A percentile compares a stretch with the other conserved stretches of the same genome.
phyloP scores from a whole-genome alignment of 768 basidiomycete species.

The Podaxis sp. region DNA sequence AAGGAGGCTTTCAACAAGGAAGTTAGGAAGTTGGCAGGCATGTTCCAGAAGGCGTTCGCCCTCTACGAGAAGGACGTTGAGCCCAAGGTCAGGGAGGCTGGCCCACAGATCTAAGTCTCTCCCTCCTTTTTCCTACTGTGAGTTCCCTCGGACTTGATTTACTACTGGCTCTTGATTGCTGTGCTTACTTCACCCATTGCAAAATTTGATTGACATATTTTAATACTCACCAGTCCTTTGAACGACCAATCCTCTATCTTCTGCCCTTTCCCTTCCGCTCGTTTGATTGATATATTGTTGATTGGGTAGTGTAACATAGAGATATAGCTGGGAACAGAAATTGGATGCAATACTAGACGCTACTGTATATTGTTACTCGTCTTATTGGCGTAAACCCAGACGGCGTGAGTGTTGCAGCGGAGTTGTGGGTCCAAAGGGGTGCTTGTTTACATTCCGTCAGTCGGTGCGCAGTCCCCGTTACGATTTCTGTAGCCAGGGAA shows the following conservation, averaged over 20 bases:
- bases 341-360: not conserved
- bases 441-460: too few species aligned
- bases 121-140: not conserved
- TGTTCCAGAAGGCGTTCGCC: slow-evolving; percentile 94
- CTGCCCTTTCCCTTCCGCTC: not conserved
- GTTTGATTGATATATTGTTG: not conserved
- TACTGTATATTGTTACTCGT: not conserved
- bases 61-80: slow-evolving; percentile 87
- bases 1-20: slow-evolving; percentile 89
- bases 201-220: not conserved
- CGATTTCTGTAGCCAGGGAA: too few species aligned
- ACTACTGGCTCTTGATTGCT: not conserved
- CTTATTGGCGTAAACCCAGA: too few species aligned
- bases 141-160: not conserved
- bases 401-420: too few species aligned
- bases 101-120: slow-evolving; percentile 47
- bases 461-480: too few species aligned
- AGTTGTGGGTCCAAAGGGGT: too few species aligned
- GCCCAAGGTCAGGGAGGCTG: slow-evolving; percentile 75
- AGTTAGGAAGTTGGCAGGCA: slow-evolving; percentile 80
- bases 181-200: not conserved
- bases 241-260: not conserved
- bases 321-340: not conserved
- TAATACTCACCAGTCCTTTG: not conserved
- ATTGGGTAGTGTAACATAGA: not conserved